Conservation (phyloP, 1,284 basidiomycete species). For the Ustilago esculenta region DNA sequence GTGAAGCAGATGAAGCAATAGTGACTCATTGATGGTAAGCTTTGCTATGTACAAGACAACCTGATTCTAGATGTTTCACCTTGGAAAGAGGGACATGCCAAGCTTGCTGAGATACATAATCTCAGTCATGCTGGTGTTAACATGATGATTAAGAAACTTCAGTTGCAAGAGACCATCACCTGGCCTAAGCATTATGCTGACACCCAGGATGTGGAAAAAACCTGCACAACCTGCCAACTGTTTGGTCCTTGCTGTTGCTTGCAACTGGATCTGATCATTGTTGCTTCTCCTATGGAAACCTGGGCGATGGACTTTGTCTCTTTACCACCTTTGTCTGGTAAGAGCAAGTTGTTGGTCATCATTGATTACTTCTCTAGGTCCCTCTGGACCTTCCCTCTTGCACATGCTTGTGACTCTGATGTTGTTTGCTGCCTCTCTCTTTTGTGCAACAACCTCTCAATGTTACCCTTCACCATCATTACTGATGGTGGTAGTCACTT, state of each 20-base stretch:
- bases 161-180: neutral
- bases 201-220: neutral
- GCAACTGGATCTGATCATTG: neutral
- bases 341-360: slow-evolving; percentile 1
- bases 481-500: too few relatives aligned
- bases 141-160: too few relatives aligned
- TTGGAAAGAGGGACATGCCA: too few relatives aligned
- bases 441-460: too few relatives aligned
- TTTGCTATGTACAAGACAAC: too few relatives aligned
- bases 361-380: neutral
- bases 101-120: too few relatives aligned
- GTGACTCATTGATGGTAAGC: too few relatives aligned
- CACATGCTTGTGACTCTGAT: neutral
- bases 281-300: neutral
- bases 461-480: too few relatives aligned
- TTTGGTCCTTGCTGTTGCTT: neutral
- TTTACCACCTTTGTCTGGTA: neutral
- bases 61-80: too few relatives aligned
- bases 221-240: neutral
- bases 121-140: too few relatives aligned
- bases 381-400: neutral
- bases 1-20: too few relatives aligned
- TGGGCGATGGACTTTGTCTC: slow-evolving; percentile 5
- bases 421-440: too few relatives aligned
- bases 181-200: neutral